Conservation (phyloP, 2,329 filamentous ascomycete species). For the Exophiala sp. region DNA sequence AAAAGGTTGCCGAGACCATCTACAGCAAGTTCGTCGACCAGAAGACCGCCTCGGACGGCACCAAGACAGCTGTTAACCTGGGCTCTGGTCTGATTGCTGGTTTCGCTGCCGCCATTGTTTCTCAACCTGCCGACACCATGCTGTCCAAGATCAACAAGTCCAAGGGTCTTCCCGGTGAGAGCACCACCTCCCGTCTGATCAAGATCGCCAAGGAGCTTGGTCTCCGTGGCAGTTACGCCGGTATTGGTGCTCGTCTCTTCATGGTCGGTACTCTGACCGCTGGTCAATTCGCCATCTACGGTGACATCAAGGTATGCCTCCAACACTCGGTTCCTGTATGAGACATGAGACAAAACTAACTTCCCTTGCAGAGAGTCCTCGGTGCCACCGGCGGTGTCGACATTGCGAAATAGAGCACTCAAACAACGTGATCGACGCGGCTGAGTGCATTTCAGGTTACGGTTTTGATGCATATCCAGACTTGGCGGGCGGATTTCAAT, state of each 20-base stretch:
- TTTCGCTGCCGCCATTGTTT: slow-evolving; percentile 81
- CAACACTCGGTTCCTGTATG: slow-evolving; percentile 1
- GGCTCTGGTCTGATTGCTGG: slow-evolving; percentile 78
- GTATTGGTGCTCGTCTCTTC: slow-evolving; percentile 74
- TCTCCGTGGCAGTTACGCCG: slow-evolving; percentile 67
- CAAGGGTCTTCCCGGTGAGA: slow-evolving; percentile 78
- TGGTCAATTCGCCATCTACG: slow-evolving; percentile 86
- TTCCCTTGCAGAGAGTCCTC: slow-evolving; percentile 3
- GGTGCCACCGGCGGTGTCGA: slow-evolving; percentile 19
- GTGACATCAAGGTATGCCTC: slow-evolving; percentile 44
- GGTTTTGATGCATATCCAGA: slow-evolving; percentile 9
- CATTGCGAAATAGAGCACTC: slow-evolving; percentile 12
- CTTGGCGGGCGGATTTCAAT: slow-evolving; percentile 5
- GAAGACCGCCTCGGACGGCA: slow-evolving; percentile 58
- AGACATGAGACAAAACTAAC: background rate
- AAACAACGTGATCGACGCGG: background rate
- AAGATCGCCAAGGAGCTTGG: slow-evolving; percentile 87
- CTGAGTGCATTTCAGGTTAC: slow-evolving; percentile 5
- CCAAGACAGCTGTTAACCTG: slow-evolving; percentile 76
- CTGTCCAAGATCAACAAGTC: slow-evolving; percentile 96
- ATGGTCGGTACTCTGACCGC: slow-evolving; percentile 70
- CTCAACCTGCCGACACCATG: slow-evolving; percentile 90
- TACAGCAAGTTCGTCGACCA: slow-evolving; percentile 63
- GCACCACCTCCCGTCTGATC: slow-evolving; percentile 70
- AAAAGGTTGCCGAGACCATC: slow-evolving; percentile 74